Conservation (phyloP, 1,284 basidiomycete species). For the Ustilago bromivora region DNA sequence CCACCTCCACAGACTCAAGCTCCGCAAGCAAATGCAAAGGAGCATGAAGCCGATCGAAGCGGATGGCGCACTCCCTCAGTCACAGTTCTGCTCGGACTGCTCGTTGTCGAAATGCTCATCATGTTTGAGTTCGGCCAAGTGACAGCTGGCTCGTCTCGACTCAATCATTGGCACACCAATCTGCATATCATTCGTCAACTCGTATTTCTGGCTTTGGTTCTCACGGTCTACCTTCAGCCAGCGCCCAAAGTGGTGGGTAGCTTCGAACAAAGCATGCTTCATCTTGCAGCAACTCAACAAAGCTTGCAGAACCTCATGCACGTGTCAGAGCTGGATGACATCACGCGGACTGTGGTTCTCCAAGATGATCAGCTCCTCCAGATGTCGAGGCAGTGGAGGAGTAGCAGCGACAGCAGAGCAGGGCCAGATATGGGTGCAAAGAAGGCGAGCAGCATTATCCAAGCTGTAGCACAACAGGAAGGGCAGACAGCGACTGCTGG, state of each 20-base stretch:
- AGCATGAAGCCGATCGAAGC: constrained; percentile 35
- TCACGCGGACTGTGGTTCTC: constrained; percentile 21
- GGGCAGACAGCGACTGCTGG: constrained; percentile 14
- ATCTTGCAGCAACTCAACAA: constrained; percentile 34
- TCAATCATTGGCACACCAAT: constrained; percentile 52
- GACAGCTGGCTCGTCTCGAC: constrained; percentile 14
- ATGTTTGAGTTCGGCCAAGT: constrained; percentile 48
- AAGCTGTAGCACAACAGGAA: constrained; percentile 12
- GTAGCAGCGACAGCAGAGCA: neutral
- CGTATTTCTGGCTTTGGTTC: constrained; percentile 24
- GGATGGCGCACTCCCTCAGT: constrained; percentile 27
- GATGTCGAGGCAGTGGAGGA: constrained; percentile 12
- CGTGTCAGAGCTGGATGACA: constrained; percentile 27
- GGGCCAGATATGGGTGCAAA: constrained; percentile 11
- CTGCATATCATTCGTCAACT: constrained; percentile 37
- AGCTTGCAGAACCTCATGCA: constrained; percentile 32
- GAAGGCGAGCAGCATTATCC: constrained; percentile 17
- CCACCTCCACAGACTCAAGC: neutral
- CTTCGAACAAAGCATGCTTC: constrained; percentile 33
- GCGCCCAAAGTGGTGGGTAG: neutral
- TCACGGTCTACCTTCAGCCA: constrained; percentile 37
- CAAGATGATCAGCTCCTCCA: constrained; percentile 28
- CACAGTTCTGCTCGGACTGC: constrained; percentile 13
- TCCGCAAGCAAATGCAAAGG: neutral
- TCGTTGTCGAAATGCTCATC: constrained; percentile 35